phyloP scores from a whole-genome alignment of 2,329 filamentous ascomycete genomes.

The Diaporthe sp. region DNA sequence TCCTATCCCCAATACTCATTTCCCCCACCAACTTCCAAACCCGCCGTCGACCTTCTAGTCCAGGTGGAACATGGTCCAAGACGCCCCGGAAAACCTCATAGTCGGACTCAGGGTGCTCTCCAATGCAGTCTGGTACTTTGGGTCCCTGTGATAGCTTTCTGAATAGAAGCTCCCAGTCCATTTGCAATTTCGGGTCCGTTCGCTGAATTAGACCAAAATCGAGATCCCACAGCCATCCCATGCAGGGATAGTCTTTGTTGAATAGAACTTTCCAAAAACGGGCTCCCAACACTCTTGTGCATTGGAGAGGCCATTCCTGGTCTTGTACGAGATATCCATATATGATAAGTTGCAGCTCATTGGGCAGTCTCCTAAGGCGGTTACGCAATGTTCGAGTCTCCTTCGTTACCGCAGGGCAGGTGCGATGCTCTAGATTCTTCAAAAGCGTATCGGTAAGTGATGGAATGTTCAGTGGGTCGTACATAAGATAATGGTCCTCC shows the following conservation, averaged over 20 bases:
- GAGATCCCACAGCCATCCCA: neutral
- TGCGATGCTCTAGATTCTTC: neutral
- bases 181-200: neutral
- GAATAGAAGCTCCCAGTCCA: constrained; percentile 3
- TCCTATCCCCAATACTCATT: constrained; percentile 1
- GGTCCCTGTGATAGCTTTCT: neutral
- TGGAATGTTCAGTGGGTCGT: neutral
- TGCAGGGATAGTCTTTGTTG: neutral
- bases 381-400: neutral
- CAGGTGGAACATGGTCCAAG: neutral
- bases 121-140: neutral
- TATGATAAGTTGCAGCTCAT: neutral
- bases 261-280: neutral
- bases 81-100: neutral
- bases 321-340: neutral
- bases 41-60: constrained; percentile 2
- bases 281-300: neutral
- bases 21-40: neutral
- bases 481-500: neutral
- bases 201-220: neutral
- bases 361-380: neutral
- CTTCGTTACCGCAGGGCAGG: too few species aligned
- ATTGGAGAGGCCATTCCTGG: neutral
- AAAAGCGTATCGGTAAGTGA: neutral
- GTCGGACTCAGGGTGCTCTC: neutral